A percentile compares a stretch with the other conserved stretches of the same genome.
Conservation (phyloP, 148 eudicot species). For the Cornus controversa region DNA sequence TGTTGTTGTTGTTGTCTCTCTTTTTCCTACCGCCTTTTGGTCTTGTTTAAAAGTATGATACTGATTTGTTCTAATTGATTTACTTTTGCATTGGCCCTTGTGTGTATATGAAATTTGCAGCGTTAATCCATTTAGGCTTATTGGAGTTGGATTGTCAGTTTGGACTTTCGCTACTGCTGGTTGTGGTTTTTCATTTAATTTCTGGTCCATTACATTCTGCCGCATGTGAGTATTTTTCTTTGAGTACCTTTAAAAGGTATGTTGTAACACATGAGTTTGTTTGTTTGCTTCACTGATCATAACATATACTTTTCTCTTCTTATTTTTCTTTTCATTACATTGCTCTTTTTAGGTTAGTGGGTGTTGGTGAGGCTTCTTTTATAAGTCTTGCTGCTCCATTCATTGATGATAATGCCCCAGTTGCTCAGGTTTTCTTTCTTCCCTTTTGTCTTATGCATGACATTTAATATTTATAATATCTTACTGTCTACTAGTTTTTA, state of each 20-base stretch:
- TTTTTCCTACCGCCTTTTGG: neutral
- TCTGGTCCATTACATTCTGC: slow-evolving; percentile 76
- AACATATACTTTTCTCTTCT: neutral
- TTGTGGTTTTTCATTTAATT: slow-evolving; percentile 76
- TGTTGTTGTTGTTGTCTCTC: neutral
- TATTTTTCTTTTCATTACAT: neutral
- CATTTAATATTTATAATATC: neutral
- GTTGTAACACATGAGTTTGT: neutral
- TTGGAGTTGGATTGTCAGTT: slow-evolving; percentile 87
- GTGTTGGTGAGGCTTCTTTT: slow-evolving; percentile 99
- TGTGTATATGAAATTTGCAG: slow-evolving; percentile 45
- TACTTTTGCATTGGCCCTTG: slow-evolving; percentile 10
- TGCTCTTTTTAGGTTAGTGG: slow-evolving; percentile 71
- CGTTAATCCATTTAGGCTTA: slow-evolving; percentile 91
- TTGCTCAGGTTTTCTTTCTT: slow-evolving; percentile 55
- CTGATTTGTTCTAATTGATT: neutral
- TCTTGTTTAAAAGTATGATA: neutral
- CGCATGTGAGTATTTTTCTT: slow-evolving; percentile 70
- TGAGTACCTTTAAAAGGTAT: neutral
- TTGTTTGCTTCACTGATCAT: slow-evolving; percentile 14
- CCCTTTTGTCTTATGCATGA: neutral
- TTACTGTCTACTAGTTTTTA: too few species aligned
- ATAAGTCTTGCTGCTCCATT: slow-evolving; percentile 98
- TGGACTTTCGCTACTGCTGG: slow-evolving; percentile 86
- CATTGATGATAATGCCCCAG: slow-evolving; percentile 96